Evolutionary conservation across 495 filamentous ascomycete genomes (phyloP), one percentile per base, ranked within the genome.

Genomic region (Penicillium parvum): DNA sequence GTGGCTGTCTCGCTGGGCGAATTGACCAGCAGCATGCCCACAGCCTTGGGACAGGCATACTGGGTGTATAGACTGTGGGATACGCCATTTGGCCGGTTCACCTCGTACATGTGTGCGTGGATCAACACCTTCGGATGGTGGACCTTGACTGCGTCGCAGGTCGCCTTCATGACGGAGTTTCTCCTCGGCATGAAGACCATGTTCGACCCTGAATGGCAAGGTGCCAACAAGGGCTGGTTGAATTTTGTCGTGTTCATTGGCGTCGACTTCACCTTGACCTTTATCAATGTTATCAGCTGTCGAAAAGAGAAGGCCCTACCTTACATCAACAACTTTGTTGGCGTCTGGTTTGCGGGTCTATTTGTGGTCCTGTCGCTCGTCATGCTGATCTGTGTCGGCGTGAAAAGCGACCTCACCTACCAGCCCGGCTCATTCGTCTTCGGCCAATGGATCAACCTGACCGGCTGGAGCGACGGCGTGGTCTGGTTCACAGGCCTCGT

Each of bases 401-500:
- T 52, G 6, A 69, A 66, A 37, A 40, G 46, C 8, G 55, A 58
- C n/a, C 55, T 70, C 2, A 36, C 50, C 9, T 74, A 66, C 57
- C 69, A 72, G 43, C 60, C 71, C 4, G 60, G 58, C 5, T 61
- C 61, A 0, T 79, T 76, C 43, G 79, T 78, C 0, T 83, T 82
- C 47, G 66, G 73, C 3, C 54, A 64, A 2, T 84, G 80, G 64
- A 69, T 72, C 32, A 84, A 84, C 55, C 60, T 75, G 45, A 82
- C 78, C 4, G 79, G 79, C 16, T 84, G 81, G 81, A 61, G 69
- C 27, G 72, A 80, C 46, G 81, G 81, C 5, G 72, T 82, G 14
- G 73, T 75, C 2, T 84, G 80, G 80, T 74, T 84, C 28, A 64
- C 79, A 0, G 80, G 80, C 0, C 63, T 84, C 11, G 64, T 84